Percentiles rank a stretch among this genome's conserved stretches.
Conservation (phyloP, 2,329 filamentous ascomycete genomes). For the Fusarium sambucinum region DNA sequence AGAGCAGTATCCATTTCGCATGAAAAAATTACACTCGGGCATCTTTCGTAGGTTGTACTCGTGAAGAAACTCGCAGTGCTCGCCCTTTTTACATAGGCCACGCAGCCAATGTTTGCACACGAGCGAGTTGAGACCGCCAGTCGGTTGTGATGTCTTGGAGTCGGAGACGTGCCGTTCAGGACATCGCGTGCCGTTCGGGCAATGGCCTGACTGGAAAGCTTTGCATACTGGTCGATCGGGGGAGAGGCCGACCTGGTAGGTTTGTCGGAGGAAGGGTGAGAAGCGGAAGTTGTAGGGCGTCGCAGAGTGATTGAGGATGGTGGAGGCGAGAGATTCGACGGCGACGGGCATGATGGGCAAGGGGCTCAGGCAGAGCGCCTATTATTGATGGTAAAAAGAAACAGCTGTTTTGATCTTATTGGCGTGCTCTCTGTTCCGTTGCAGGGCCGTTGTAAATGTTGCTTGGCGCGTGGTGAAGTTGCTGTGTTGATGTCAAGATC, state of each 20-base stretch:
- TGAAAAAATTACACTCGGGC: slow-evolving; percentile 98
- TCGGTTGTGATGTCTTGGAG: slow-evolving; percentile 53
- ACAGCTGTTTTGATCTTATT: not conserved
- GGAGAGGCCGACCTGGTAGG: slow-evolving; percentile 86
- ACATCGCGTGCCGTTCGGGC: slow-evolving; percentile 85
- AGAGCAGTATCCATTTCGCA: slow-evolving; percentile 91
- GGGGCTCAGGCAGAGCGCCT: slow-evolving; percentile 27
- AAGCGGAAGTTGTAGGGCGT: slow-evolving; percentile 81
- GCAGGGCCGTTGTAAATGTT: not conserved
- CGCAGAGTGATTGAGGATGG: slow-evolving; percentile 69
- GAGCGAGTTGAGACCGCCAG: slow-evolving; percentile 77
- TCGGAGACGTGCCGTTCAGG: slow-evolving; percentile 80
- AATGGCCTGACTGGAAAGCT: slow-evolving; percentile 86
- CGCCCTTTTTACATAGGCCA: slow-evolving; percentile 96
- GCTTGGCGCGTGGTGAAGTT: not conserved
- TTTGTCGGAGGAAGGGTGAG: slow-evolving; percentile 83
- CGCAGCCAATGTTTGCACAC: slow-evolving; percentile 99
- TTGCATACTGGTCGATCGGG: slow-evolving; percentile 85
- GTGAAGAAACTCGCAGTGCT: slow-evolving; percentile 96
- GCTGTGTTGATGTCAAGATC: slow-evolving; percentile 20
- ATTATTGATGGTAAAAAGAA: not conserved
- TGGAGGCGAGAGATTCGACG: slow-evolving; percentile 50
- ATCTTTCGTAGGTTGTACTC: slow-evolving; percentile 98
- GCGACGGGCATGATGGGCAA: slow-evolving; percentile 49
- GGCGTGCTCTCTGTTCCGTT: not conserved